Evolutionary conservation across 495 filamentous ascomycete species (phyloP).

Genomic region (Penicillium subrubescens): DNA sequence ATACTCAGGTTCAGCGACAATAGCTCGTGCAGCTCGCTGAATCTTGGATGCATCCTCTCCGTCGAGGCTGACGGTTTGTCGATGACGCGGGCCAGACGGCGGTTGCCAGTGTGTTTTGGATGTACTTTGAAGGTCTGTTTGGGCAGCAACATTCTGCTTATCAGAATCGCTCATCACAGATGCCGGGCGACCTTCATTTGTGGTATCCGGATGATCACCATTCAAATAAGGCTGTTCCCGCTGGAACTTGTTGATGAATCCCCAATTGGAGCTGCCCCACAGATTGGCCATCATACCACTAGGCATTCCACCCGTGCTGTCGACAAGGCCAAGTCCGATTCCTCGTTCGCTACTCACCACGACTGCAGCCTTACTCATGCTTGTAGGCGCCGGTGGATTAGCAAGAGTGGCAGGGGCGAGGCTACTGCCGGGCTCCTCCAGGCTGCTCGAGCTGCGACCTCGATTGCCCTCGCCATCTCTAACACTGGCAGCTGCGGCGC

Average conservation of each 20-base stretch:
- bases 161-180: slow-evolving; percentile 36
- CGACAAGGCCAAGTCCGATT: slow-evolving; percentile 58
- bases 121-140: slow-evolving; percentile 20
- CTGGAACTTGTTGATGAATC: slow-evolving; percentile 68
- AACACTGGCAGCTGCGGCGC: slow-evolving; percentile 35
- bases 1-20: slow-evolving; percentile 59
- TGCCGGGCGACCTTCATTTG: slow-evolving; percentile 23
- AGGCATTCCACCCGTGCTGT: slow-evolving; percentile 69
- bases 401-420: slow-evolving; percentile 83
- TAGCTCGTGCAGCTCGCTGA: slow-evolving; percentile 40
- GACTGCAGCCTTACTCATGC: slow-evolving; percentile 84
- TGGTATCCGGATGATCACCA: slow-evolving; percentile 36
- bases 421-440: slow-evolving; percentile 56
- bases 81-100: slow-evolving; percentile 52
- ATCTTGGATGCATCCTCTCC: slow-evolving; percentile 50
- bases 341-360: slow-evolving; percentile 75
- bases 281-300: slow-evolving; percentile 87
- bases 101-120: slow-evolving; percentile 10
- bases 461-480: slow-evolving; percentile 36
- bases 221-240: slow-evolving; percentile 53
- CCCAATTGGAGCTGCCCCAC: slow-evolving; percentile 88
- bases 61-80: slow-evolving; percentile 82
- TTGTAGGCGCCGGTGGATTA: slow-evolving; percentile 82
- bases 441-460: slow-evolving; percentile 34
- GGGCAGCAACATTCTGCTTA: slow-evolving; percentile 23